Evolutionary conservation across 202 grass and related monocot species (phyloP).

Genomic region (Cymbopogon flexuosus): DNA sequence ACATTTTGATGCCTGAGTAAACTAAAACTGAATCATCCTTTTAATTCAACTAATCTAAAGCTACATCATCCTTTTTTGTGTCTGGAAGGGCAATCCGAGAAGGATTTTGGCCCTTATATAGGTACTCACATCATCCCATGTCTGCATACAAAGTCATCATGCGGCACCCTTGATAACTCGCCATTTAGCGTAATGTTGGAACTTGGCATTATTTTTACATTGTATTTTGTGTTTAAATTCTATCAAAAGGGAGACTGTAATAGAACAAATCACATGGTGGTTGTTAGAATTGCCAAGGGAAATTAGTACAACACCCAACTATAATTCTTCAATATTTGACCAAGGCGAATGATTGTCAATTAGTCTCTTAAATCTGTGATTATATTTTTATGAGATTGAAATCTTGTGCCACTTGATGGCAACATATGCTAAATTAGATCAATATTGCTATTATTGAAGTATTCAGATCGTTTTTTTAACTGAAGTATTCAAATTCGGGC

Average conservation of each 20-base stretch:
- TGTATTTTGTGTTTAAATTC: constrained; percentile 16
- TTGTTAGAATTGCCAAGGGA: neutral
- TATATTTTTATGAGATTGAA: neutral
- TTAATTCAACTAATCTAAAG: neutral
- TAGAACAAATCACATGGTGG: neutral
- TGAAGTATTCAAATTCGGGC: neutral
- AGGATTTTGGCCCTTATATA: no score
- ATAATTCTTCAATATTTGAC: neutral
- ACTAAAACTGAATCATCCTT: neutral
- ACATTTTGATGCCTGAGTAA: constrained; percentile 10
- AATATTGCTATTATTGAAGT: neutral
- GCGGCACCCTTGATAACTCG: neutral
- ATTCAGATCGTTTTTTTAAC: neutral
- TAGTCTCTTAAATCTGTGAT: neutral
- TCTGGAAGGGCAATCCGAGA: no score
- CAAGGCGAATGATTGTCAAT: neutral
- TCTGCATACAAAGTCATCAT: neutral
- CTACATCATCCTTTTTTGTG: no score
- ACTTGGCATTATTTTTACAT: neutral
- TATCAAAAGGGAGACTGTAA: constrained; percentile 1
- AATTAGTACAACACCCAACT: neutral
- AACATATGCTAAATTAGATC: no score
- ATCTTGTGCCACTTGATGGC: neutral
- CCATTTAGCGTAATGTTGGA: neutral
- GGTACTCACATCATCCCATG: neutral